A percentile compares a stretch with the other conserved stretches of the same genome.
Evolutionary conservation across 352 stramenopile species (phyloP).

Genomic region (Globisporangium nunn): DNA sequence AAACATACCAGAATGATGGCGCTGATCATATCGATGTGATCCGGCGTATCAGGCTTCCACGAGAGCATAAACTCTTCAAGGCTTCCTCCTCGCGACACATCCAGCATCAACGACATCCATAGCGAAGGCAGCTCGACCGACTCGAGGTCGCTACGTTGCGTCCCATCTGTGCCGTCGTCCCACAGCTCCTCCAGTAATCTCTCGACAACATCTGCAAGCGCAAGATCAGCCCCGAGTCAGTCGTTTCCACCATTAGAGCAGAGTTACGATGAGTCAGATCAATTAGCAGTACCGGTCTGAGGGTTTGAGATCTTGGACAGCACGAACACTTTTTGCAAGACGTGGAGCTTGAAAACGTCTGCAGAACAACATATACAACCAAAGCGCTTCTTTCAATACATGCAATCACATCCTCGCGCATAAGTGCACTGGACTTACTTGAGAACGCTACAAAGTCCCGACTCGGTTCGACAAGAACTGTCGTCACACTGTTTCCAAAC

Average conservation of each 20-base stretch:
- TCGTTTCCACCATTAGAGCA: not conserved
- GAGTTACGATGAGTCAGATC: not conserved
- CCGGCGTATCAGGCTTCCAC: constrained; percentile 8
- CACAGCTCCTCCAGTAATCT: constrained; percentile 27
- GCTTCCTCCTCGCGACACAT: not conserved
- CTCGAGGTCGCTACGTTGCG: not conserved
- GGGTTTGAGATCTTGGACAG: constrained; percentile 23
- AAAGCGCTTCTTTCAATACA: not conserved
- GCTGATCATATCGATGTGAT: constrained; percentile 28
- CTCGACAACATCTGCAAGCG: constrained; percentile 23
- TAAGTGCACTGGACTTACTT: not conserved
- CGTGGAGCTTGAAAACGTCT: constrained; percentile 27
- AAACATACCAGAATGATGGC: constrained; percentile 36
- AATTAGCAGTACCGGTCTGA: constrained; percentile 6
- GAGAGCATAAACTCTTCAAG: constrained; percentile 20
- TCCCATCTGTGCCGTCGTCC: constrained; percentile 6
- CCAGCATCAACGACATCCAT: constrained; percentile 3
- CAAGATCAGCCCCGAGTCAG: not conserved
- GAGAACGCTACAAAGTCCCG: constrained; percentile 14
- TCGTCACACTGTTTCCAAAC: constrained; percentile 14
- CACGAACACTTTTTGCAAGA: constrained; percentile 24
- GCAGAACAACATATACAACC: not conserved
- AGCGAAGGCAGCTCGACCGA: constrained; percentile 29
- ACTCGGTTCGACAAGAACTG: not conserved
- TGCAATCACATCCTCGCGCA: not conserved